Conservation (phyloP, 1,284 basidiomycete species). For the Cystobasidium sp. region DNA sequence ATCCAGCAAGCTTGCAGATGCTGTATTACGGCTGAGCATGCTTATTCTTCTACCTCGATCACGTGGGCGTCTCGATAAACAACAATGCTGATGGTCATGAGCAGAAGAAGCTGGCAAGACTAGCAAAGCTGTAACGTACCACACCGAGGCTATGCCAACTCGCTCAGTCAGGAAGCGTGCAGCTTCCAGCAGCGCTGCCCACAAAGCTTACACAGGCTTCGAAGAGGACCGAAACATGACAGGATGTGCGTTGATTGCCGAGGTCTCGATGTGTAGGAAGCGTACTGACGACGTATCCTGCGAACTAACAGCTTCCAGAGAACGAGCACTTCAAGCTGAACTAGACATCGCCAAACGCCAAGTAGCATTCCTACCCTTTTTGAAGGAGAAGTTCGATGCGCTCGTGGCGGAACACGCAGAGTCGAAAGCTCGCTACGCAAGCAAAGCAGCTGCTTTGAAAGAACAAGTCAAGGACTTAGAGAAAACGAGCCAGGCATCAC, state of each 20-base stretch:
- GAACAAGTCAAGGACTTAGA: constrained; percentile 4
- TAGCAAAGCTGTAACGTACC: neutral
- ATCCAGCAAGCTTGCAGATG: no score
- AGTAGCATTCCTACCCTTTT: constrained; percentile 29
- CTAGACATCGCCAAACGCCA: constrained; percentile 17
- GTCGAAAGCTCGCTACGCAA: constrained; percentile 18
- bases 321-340: constrained; percentile 19
- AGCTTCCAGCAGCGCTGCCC: constrained; percentile 11
- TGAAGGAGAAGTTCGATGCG: constrained; percentile 31
- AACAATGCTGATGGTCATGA: no score
- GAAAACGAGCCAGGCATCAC: neutral
- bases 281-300: neutral
- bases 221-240: neutral
- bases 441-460: neutral
- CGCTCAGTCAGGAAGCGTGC: neutral
- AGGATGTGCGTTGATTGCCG: neutral
- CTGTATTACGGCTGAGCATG: no score
- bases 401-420: constrained; percentile 32
- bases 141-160: neutral
- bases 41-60: no score
- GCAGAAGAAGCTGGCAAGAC: no score
- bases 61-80: no score
- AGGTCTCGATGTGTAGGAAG: neutral
- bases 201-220: neutral
- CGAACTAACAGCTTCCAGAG: constrained; percentile 40